Evolutionary conservation across 345 rosid genomes (phyloP), one percentile per base, ranked within the genome.

Genomic region (Eucalyptus erythrocorys): DNA sequence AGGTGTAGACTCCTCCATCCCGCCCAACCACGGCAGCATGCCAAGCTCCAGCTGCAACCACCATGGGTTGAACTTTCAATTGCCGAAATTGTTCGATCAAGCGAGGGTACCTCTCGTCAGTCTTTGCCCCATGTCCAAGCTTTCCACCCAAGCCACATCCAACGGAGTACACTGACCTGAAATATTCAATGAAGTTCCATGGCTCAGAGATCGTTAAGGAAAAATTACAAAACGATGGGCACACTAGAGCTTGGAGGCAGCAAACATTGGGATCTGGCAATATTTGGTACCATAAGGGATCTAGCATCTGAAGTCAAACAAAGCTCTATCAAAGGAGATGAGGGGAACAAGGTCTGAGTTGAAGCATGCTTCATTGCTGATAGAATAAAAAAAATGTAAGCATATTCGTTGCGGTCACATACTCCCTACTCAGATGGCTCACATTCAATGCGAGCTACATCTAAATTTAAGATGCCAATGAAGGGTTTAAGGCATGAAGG

Each of bases 131-230:
- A 86, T 97, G 99, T 42, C 99, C 99, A 49, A 98, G 97, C 94
- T 98, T 98, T 88, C 99, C 99, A 42, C 99, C 99, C 94, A 97
- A 94, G 85, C 99, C 99, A 88, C 99, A 98, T 17, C 99, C 99
- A 88, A 98, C 98, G 57, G 99, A 97, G 95, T 98, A 98, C 32
- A 97, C 98, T 6, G 98, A 94, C 99, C 98, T 98, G 92, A 89
- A 68, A 42, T 14, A 47, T 87, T 88, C 85, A 86, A 90, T 79
- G 86, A 86, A 37, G 68, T 37, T 76, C 47, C 45, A 37, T 40
- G 47, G 82, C 82, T 76, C 45, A 76, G 49, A 88, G 88, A 40
- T 10, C 4, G 9, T 84, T 64, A 26, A 42, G 26, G 40, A 42
- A 45, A 45, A 37, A 53, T 61, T 14, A 22, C 51, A 47, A 85